Conservation (phyloP, 768 basidiomycete species). For the Boletellus ananas region DNA sequence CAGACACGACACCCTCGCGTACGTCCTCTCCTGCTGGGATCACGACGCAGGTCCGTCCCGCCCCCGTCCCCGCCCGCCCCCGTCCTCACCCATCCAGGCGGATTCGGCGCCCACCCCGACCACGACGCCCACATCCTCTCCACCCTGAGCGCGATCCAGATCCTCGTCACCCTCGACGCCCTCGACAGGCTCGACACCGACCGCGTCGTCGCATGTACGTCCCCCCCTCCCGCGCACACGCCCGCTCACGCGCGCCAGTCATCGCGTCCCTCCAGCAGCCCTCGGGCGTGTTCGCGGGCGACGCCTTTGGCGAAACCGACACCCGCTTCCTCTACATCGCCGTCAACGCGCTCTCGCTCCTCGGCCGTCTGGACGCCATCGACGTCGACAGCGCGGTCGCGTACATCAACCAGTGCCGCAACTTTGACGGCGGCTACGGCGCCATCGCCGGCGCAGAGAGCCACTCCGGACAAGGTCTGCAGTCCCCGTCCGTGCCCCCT, state of each 20-base stretch:
- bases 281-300: conserved; percentile 88
- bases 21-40: conserved; percentile 95
- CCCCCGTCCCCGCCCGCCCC: background rate
- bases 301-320: conserved; percentile 87
- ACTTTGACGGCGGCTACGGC: conserved; percentile 97
- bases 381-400: conserved; percentile 63
- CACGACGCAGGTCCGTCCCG: conserved; percentile 66
- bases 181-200: conserved; percentile 66
- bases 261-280: conserved; percentile 81
- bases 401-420: conserved; percentile 76
- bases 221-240: background rate
- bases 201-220: conserved; percentile 71
- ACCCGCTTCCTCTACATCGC: conserved; percentile 90
- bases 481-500: background rate
- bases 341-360: conserved; percentile 75
- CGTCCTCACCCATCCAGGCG: conserved; percentile 51
- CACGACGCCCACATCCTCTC: conserved; percentile 89
- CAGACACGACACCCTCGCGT: conserved; percentile 79
- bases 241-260: conserved; percentile 43
- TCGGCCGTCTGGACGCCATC: conserved; percentile 68
- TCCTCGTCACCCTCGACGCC: conserved; percentile 81
- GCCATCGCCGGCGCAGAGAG: conserved; percentile 82
- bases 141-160: conserved; percentile 90
- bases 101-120: conserved; percentile 86
- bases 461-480: conserved; percentile 83